Conservation (phyloP, 129 eudicot genomes). For the Arctium minus region DNA sequence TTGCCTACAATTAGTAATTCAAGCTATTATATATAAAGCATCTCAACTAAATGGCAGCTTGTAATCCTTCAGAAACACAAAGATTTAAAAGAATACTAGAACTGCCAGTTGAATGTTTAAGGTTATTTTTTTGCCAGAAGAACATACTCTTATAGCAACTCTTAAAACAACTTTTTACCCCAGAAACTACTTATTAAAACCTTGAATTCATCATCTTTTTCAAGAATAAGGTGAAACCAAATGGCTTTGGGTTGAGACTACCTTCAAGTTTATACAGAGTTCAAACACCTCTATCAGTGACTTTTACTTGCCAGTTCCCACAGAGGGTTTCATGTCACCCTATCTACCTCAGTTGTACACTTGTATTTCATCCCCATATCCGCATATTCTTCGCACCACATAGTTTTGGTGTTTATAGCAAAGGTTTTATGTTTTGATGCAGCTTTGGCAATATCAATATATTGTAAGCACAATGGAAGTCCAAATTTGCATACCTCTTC, state of each 20-base stretch:
- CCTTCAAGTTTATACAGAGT: not conserved
- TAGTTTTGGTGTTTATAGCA: not conserved
- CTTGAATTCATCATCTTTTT: not conserved
- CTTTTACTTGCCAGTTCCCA: constrained; percentile 12
- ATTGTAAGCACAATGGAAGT: not conserved
- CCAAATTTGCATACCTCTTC: constrained; percentile 56
- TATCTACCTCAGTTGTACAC: not conserved
- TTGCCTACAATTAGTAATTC: constrained; percentile 53
- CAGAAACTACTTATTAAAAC: not conserved
- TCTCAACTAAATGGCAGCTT: constrained; percentile 3
- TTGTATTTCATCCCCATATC: not conserved
- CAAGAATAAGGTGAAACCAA: constrained; percentile 1
- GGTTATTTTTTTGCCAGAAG: not conserved
- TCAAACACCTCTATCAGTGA: constrained; percentile 4
- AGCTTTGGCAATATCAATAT: constrained; percentile 16
- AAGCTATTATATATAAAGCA: constrained; percentile 8
- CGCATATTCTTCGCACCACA: not conserved
- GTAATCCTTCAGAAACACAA: constrained; percentile 1
- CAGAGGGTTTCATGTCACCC: not conserved
- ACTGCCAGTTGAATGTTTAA: not conserved
- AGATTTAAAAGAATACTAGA: not conserved
- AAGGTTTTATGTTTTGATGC: constrained; percentile 4
- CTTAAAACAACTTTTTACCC: not conserved
- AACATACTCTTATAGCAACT: not conserved
- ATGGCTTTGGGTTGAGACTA: not conserved